Base-by-base conservation (phyloP, 805 yeast genomes). In the Sugiyamaella mastotermitis region DNA sequence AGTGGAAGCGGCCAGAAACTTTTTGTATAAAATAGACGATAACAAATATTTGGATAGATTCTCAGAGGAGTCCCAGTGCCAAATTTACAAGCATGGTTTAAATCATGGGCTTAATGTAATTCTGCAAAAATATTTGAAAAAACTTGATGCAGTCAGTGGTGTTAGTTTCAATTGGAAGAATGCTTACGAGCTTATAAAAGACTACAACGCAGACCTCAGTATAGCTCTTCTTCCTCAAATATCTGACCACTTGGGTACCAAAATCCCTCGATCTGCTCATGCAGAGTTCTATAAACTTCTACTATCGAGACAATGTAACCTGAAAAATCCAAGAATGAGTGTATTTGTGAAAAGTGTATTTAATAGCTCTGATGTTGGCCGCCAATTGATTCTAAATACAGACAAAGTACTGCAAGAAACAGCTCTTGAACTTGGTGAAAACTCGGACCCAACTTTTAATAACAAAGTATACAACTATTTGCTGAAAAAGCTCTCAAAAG, bases 91-190 rank as follows among this genome's bases (percentile, higher is more conserved):
- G 22, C 25, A 26, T 7, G 51, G 45, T 11, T 21, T 47, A 14
- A 43, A 32, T 14, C 35, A 26, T 23, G 49, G 48, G 5, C 26
- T 47, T 13, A 47, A 47, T 34, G 41, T 38, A 11, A 18, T 45
- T 4, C 20, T 44, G 11, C 26, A 32, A 17, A 32, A 26, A 3
- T 37, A 36, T 16, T 37, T 11, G 9, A 14, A 15, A 13, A 30
- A 23, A 3, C 27, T 19, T 8, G 27, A 28, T 11, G n/a, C n/a
- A n/a, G n/a, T n/a, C n/a, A 20, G 20, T 11, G 37, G 37, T 16
- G 24, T 23, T 21, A 18, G 23, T 10, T 17, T 10, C 5, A 17
- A 36, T 7, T 39, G 47, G 43, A 14, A 17, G 20, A 16, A 40
- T 8, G 26, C 43, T 13, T 39, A 29, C 17, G 35, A 25, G 9